Evolutionary conservation across 2,329 filamentous ascomycete genomes (phyloP).

Genomic region (Cladosporium sp.): DNA sequence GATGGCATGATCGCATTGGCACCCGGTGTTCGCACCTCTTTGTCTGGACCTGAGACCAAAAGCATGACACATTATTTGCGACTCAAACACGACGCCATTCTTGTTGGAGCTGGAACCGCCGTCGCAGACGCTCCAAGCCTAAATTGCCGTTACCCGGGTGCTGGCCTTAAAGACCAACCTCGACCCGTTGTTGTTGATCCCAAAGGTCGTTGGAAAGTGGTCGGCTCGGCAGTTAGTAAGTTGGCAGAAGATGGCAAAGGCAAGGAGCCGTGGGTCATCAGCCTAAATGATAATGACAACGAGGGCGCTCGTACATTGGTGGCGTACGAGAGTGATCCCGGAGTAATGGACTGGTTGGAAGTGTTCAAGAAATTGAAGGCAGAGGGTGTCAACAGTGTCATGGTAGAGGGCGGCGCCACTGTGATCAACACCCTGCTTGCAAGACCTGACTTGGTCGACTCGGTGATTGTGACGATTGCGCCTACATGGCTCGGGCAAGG

Average conservation of each 20-base stretch:
- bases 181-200: conserved; percentile 81
- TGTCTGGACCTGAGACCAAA: conserved; percentile 81
- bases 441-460: conserved; percentile 60
- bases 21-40: conserved; percentile 72
- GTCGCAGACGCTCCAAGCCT: conserved; percentile 79
- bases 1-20: conserved; percentile 74
- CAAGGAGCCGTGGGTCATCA: conserved; percentile 67
- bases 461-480: conserved; percentile 82
- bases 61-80: conserved; percentile 91
- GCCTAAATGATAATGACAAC: background rate
- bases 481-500: conserved; percentile 84
- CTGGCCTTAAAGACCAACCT: conserved; percentile 60
- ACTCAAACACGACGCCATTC: conserved; percentile 75
- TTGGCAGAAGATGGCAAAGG: conserved; percentile 63
- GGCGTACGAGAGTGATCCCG: background rate
- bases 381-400: conserved; percentile 69
- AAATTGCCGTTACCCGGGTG: conserved; percentile 67
- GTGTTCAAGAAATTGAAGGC: conserved; percentile 56
- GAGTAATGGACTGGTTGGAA: conserved; percentile 54
- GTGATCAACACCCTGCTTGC: conserved; percentile 78
- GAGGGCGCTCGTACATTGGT: conserved; percentile 31
- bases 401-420: conserved; percentile 83
- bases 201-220: conserved; percentile 65
- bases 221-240: conserved; percentile 58
- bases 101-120: conserved; percentile 80